These are phyloP conservation scores for Backusella luteola DNA, from an alignment of 192 early-diverging fungal species.

Conservation along the genomic window DNA sequence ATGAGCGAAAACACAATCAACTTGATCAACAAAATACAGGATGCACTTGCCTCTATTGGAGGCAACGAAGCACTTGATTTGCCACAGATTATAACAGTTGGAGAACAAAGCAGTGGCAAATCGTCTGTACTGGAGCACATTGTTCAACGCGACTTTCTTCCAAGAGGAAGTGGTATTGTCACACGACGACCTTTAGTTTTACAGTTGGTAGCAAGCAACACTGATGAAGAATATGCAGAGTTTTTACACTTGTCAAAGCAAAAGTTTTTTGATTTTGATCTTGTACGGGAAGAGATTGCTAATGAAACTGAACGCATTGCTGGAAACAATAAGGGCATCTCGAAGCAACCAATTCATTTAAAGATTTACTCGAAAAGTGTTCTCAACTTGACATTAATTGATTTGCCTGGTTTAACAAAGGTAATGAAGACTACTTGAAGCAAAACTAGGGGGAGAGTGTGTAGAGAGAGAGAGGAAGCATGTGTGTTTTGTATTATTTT, in stretches of 20 bases:
- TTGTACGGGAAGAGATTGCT: slow-evolving; percentile 78
- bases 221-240: slow-evolving; percentile 47
- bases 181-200: slow-evolving; percentile 77
- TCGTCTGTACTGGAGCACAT: slow-evolving; percentile 97
- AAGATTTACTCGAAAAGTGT: slow-evolving; percentile 77
- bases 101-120: slow-evolving; percentile 87
- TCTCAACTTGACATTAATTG: slow-evolving; percentile 75
- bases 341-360: slow-evolving; percentile 72
- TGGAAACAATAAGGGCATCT: slow-evolving; percentile 75
- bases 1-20: slow-evolving; percentile 73
- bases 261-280: slow-evolving; percentile 70
- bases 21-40: slow-evolving; percentile 74
- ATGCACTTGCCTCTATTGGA: slow-evolving; percentile 74
- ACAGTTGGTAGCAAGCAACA: slow-evolving; percentile 62
- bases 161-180: slow-evolving; percentile 83
- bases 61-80: slow-evolving; percentile 66
- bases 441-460: too few relatives aligned
- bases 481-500: background rate
- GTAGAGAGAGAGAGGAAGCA: background rate
- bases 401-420: slow-evolving; percentile 82
- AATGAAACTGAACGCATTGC: slow-evolving; percentile 76
- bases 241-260: slow-evolving; percentile 75
- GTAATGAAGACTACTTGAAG: slow-evolving; percentile 29
- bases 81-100: slow-evolving; percentile 80
- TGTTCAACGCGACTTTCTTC: slow-evolving; percentile 94